Conservation (phyloP, 2,329 filamentous ascomycete genomes). For the Cladophialophora immunda region DNA sequence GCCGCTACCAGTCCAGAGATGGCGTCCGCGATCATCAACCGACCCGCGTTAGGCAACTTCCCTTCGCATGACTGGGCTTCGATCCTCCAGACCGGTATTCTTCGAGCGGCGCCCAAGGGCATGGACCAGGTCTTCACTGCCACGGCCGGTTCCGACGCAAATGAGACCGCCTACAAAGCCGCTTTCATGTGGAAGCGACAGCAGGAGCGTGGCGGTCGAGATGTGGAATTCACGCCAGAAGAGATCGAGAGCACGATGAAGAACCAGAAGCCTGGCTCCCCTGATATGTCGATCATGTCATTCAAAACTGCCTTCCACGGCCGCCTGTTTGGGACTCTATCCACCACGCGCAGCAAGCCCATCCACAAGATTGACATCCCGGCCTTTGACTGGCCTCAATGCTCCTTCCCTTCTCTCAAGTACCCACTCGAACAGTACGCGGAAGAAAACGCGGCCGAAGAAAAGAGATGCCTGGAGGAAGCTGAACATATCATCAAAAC, state of each 20-base stretch:
- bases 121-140: constrained; percentile 90
- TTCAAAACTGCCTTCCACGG: constrained; percentile 92
- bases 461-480: constrained; percentile 81
- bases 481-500: constrained; percentile 82
- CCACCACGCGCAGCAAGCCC: constrained; percentile 89
- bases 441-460: constrained; percentile 81
- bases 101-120: constrained; percentile 83
- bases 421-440: constrained; percentile 84
- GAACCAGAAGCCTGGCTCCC: constrained; percentile 80
- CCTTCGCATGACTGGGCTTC: constrained; percentile 84
- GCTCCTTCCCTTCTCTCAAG: constrained; percentile 83
- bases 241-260: constrained; percentile 80
- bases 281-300: constrained; percentile 83
- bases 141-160: constrained; percentile 88
- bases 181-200: constrained; percentile 93
- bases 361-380: constrained; percentile 96
- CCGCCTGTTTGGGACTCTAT: constrained; percentile 85
- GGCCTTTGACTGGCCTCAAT: constrained; percentile 93
- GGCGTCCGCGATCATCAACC: constrained; percentile 82
- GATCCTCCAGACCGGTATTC: constrained; percentile 79
- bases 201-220: constrained; percentile 77
- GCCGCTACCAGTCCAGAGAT: constrained; percentile 80
- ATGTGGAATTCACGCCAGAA: constrained; percentile 80
- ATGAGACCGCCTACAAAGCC: constrained; percentile 94
- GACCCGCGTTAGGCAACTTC: constrained; percentile 77